A percentile compares a stretch with the other conserved stretches of the same genome.
Conservation (phyloP, 345 rosid species). For the Eucalyptus microcorys region DNA sequence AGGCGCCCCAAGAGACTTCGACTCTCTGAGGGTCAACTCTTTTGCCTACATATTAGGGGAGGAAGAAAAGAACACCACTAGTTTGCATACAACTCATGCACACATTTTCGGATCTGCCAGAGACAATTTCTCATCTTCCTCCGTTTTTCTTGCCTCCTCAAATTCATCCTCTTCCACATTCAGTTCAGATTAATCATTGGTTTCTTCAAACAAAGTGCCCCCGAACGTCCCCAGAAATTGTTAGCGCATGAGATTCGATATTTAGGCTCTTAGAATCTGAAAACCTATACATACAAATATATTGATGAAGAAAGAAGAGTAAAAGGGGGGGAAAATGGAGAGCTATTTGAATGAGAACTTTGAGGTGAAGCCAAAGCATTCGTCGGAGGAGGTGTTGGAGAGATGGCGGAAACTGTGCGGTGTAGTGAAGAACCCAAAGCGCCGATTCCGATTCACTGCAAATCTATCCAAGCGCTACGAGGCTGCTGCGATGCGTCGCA, state of each 20-base stretch:
- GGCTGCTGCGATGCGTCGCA: constrained; percentile 83
- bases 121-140: neutral
- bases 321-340: constrained; percentile 24
- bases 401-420: constrained; percentile 69
- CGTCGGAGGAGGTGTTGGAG: constrained; percentile 50
- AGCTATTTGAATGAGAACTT: constrained; percentile 53
- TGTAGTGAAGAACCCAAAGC: constrained; percentile 77
- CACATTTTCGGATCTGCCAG: neutral
- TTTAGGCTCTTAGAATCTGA: neutral
- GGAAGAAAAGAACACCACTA: neutral
- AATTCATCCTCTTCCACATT: neutral
- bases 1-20: neutral
- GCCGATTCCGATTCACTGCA: constrained; percentile 79
- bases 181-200: neutral
- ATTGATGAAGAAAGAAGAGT: neutral
- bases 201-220: neutral
- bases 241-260: neutral
- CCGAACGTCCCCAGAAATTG: neutral
- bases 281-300: neutral
- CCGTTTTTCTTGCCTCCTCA: neutral
- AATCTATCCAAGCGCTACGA: constrained; percentile 80
- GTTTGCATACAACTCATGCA: neutral
- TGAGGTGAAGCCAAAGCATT: constrained; percentile 55
- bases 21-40: neutral
- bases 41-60: neutral